Base-by-base conservation (phyloP, 1,284 basidiomycete genomes). In the Cutaneotrichosporon mucoides region DNA sequence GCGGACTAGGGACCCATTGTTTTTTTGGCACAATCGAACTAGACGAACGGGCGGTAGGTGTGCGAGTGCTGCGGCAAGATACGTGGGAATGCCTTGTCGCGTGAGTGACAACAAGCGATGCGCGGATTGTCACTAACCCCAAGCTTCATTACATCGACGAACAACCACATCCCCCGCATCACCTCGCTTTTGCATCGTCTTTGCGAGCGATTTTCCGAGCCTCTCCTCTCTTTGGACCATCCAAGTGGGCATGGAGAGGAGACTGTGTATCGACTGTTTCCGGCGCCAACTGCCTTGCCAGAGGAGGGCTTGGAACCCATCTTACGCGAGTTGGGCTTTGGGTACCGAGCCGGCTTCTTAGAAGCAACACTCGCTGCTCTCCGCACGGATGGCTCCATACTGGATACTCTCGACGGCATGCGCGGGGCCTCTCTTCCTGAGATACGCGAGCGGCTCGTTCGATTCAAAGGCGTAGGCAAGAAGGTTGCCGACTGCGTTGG, bases 141-240 rank as follows among this genome's bases (percentile, higher is more conserved):
- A 12, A 95, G 93, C 8, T 99, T 99, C 79, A 97, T 99, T 66
- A 99, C 95, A 71, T 97, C 93, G 13, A 92, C 93, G 1, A 99
- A 98, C 72, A 99, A 99, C 75, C 95, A 99, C 69, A 99, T 97
- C 53, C 79, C 85, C 2, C 87, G 93, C 1, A 97, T 96, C 70
- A 89, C 90, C 5, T 88, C 88, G 60, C 92, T 97, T 86, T 85
- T 96, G 41, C 87, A 79, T 60, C 88, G 66, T 79, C 83, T 62
- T 82, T 88, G 55, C 72, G 82, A 77, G 44, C 81, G 87, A 37
- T 94, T 86, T 71, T 89, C 89, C 2, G 81, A 85, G 8, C 79
- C 85, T 8, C 76, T 94, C 5, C 60, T 81, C 4, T 63, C 66
- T 0, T 66, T 80, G 3, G 66, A 71, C 0, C 69, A 79, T 56